A percentile compares a stretch with the other conserved stretches of the same genome.
Conservation (phyloP, 306 rosid species). For the Prunus campanulata region DNA sequence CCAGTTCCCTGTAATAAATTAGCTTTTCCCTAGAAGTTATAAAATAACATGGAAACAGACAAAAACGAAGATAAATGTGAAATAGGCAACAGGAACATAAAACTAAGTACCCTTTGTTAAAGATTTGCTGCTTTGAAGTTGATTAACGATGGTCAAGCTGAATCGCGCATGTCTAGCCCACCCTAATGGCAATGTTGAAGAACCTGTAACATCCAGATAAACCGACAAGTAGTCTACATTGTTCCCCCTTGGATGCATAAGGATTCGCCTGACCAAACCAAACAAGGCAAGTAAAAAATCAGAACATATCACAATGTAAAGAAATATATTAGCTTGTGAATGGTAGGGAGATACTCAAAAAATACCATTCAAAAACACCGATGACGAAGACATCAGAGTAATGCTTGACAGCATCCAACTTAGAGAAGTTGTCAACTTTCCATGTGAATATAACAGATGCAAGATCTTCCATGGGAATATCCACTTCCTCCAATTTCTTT, state of each 20-base stretch:
- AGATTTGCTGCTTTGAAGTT: background rate
- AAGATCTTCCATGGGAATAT: background rate
- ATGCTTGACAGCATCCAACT: constrained; percentile 1
- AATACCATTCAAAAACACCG: constrained; percentile 1
- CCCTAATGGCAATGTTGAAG: background rate
- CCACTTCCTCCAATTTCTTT: background rate
- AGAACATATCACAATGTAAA: background rate
- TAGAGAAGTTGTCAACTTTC: constrained; percentile 10
- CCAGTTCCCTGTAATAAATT: background rate
- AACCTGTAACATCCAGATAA: background rate
- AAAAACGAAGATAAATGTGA: background rate
- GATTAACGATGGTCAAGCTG: constrained; percentile 1
- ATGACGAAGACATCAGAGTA: background rate
- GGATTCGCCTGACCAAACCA: constrained; percentile 11
- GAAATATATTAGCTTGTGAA: background rate
- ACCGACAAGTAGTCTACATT: constrained; percentile 1
- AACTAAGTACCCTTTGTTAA: constrained; percentile 3
- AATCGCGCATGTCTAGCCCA: constrained; percentile 7
- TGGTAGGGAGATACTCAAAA: background rate
- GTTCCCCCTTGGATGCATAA: constrained; percentile 9
- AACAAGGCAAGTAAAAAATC: background rate
- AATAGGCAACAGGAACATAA: background rate
- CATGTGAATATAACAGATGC: background rate
- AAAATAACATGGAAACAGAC: background rate
- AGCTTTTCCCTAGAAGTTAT: background rate